Evolutionary conservation across 768 basidiomycete species (phyloP).

Genomic region (Boletus fagicola): DNA sequence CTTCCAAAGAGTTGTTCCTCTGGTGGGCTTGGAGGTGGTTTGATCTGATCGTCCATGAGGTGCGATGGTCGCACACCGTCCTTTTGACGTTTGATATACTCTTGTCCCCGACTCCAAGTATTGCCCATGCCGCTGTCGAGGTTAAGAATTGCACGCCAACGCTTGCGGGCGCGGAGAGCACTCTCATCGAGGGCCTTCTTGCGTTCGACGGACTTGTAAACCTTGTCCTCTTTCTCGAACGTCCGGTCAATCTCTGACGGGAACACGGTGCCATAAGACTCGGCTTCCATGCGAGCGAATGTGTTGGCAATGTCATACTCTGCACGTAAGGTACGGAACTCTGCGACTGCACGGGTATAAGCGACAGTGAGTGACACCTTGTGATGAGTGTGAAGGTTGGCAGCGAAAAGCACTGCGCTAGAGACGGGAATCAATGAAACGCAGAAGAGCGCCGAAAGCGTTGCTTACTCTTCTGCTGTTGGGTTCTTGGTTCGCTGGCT

Average conservation of each 20-base stretch:
- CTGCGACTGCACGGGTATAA: conserved; percentile 73
- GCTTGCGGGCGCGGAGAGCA: conserved; percentile 63
- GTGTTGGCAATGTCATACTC: conserved; percentile 75
- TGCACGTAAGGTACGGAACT: conserved; percentile 86
- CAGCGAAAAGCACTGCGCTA: conserved; percentile 79
- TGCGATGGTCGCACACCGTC: conserved; percentile 67
- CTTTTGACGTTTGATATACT: conserved; percentile 73
- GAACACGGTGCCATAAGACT: conserved; percentile 68
- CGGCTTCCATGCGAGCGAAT: conserved; percentile 79
- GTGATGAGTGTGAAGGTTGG: conserved; percentile 72
- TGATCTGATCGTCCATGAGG: conserved; percentile 44
- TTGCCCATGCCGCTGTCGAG: conserved; percentile 38
- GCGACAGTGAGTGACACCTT: conserved; percentile 67
- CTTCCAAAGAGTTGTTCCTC: conserved; percentile 20
- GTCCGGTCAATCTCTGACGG: conserved; percentile 59
- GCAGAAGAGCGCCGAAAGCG: background rate
- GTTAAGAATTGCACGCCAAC: conserved; percentile 71
- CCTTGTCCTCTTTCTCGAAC: conserved; percentile 60
- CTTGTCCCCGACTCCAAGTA: conserved; percentile 70
- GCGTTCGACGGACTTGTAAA: conserved; percentile 57
- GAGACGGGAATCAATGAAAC: conserved; percentile 12
- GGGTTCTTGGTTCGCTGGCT: conserved; percentile 82
- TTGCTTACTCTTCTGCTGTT: conserved; percentile 82
- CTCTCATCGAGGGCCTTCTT: conserved; percentile 57
- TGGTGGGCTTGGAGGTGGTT: conserved; percentile 22